Conservation (phyloP, 495 filamentous ascomycete species). For the Sphaerosporella brunnea region DNA sequence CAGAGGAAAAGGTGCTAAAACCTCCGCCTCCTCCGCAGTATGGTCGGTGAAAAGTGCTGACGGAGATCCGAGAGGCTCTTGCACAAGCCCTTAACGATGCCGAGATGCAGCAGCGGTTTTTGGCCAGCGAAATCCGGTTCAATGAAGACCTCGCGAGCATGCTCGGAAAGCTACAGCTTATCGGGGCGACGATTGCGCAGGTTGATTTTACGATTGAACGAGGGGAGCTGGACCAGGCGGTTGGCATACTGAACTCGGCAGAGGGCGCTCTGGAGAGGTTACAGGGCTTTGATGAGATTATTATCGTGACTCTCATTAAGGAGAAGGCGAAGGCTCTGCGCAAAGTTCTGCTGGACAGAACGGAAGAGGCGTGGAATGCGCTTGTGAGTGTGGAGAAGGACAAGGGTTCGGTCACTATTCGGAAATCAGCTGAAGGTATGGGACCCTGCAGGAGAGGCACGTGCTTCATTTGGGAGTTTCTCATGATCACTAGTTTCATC, state of each 20-base stretch:
- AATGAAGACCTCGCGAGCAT: slow-evolving; percentile 39
- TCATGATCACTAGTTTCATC: not conserved
- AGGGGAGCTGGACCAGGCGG: slow-evolving; percentile 9
- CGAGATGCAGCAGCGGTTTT: slow-evolving; percentile 37
- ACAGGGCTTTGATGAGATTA: slow-evolving; percentile 8
- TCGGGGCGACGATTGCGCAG: slow-evolving; percentile 21
- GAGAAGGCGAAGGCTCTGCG: slow-evolving; percentile 16
- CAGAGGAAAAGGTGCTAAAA: slow-evolving; percentile 32
- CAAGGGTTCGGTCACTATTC: slow-evolving; percentile 33
- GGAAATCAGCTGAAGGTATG: slow-evolving; percentile 29
- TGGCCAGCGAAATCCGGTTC: slow-evolving; percentile 49
- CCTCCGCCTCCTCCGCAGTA: not conserved
- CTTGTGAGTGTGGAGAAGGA: slow-evolving; percentile 40
- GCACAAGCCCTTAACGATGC: slow-evolving; percentile 38
- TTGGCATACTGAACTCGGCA: slow-evolving; percentile 24
- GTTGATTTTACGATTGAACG: slow-evolving; percentile 6
- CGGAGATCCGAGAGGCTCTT: slow-evolving; percentile 23
- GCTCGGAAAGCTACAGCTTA: slow-evolving; percentile 34
- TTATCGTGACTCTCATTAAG: slow-evolving; percentile 19
- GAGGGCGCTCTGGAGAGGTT: slow-evolving; percentile 21
- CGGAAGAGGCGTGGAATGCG: slow-evolving; percentile 35
- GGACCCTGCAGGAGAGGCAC: not conserved
- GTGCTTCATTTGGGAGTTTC: too few species aligned
- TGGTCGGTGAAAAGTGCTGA: not conserved
- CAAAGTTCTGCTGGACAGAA: slow-evolving; percentile 32